A percentile compares a stretch with the other conserved stretches of the same genome.
phyloP scores from a whole-genome alignment of 2,329 filamentous ascomycete species.

The Cladosporium sp. region DNA sequence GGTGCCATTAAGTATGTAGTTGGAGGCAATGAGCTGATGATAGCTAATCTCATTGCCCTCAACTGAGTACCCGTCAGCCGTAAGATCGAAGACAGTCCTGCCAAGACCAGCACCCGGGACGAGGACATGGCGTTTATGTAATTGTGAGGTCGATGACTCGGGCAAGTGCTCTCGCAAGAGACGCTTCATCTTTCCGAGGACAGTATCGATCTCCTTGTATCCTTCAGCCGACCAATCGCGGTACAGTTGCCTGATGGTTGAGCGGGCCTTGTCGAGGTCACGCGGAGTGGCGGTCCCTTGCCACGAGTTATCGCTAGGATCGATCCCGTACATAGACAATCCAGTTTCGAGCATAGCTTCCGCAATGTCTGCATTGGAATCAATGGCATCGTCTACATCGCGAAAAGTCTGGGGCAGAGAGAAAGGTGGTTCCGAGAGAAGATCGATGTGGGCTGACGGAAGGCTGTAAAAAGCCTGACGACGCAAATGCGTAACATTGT shows the following conservation, averaged over 20 bases:
- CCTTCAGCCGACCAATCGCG: conserved; percentile 89
- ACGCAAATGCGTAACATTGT: conserved; percentile 84
- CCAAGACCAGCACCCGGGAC: conserved; percentile 89
- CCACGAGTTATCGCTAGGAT: conserved; percentile 54
- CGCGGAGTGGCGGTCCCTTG: conserved; percentile 63
- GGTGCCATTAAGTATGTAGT: conserved; percentile 69
- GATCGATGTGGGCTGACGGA: conserved; percentile 75
- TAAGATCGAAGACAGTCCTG: conserved; percentile 83
- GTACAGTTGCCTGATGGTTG: conserved; percentile 89
- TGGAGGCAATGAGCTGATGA: conserved; percentile 86
- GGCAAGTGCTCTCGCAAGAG: conserved; percentile 55
- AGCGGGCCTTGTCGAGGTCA: conserved; percentile 87
- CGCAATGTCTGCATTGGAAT: conserved; percentile 78
- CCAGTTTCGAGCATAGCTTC: conserved; percentile 70
- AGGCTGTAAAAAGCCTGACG: conserved; percentile 92
- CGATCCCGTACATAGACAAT: conserved; percentile 62
- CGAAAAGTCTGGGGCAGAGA: conserved; percentile 74
- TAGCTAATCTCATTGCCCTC: conserved; percentile 96
- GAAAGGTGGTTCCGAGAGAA: conserved; percentile 78
- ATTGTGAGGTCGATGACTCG: conserved; percentile 13
- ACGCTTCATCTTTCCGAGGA: conserved; percentile 68
- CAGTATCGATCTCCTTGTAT: conserved; percentile 65
- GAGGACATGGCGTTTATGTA: conserved; percentile 54
- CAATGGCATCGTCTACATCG: conserved; percentile 80
- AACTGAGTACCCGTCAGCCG: conserved; percentile 63